phyloP scores from a whole-genome alignment of 2,329 filamentous ascomycete genomes.

The Stemphylium beticola region DNA sequence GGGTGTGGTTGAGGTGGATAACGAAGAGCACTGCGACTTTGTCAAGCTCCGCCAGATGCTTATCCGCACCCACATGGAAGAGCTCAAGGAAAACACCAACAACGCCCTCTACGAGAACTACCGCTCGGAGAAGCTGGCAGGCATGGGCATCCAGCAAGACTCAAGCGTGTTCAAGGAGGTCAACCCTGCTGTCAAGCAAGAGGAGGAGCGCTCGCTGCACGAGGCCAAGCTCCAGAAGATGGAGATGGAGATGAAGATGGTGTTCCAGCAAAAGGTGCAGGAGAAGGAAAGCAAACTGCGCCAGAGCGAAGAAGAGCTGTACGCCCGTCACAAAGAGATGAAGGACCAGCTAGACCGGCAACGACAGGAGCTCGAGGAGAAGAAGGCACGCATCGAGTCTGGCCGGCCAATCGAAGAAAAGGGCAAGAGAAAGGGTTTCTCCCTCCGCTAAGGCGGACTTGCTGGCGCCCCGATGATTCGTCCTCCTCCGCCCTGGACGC shows the following conservation, averaged over 20 bases:
- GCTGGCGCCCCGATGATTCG: conserved; percentile 16
- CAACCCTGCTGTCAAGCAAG: conserved; percentile 99
- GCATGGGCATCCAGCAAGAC: conserved; percentile 98
- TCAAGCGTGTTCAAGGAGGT: conserved; percentile 99
- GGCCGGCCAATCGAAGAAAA: conserved; percentile 96
- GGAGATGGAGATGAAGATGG: conserved; percentile 99
- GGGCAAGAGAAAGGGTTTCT: conserved; percentile 99
- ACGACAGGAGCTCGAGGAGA: conserved; percentile 94
- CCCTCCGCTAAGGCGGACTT: conserved; percentile 73
- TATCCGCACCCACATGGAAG: conserved; percentile 99
- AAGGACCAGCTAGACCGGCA: conserved; percentile 98
- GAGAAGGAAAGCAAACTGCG: conserved; percentile 99
- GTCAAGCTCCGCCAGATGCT: conserved; percentile 99
- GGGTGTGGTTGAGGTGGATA: conserved; percentile 99
- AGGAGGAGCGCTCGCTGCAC: conserved; percentile 96
- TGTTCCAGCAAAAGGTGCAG: conserved; percentile 99
- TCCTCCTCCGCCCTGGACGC: conserved; percentile 27
- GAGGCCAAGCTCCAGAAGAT: conserved; percentile 99
- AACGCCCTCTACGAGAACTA: conserved; percentile 99
- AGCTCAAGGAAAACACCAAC: conserved; percentile 99
- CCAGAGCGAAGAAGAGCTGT: conserved; percentile 98
- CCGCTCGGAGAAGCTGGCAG: conserved; percentile 97
- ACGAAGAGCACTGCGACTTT: conserved; percentile 99
- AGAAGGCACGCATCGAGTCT: conserved; percentile 94
- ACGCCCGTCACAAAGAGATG: conserved; percentile 98